Evolutionary conservation across 2,329 filamentous ascomycete genomes (phyloP).

Genomic region (Aspergillus bombycis): DNA sequence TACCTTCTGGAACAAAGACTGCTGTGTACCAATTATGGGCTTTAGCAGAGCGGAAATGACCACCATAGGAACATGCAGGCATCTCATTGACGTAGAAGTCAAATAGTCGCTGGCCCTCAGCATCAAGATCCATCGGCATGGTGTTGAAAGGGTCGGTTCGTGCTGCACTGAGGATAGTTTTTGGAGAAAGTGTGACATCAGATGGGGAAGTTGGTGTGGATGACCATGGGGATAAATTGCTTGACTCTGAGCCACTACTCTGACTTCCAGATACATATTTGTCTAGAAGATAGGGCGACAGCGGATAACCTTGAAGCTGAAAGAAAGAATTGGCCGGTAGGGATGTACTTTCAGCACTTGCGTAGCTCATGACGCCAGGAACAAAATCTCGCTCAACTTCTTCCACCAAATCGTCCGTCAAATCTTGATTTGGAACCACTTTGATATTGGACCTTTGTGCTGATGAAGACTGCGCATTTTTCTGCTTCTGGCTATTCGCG

Average conservation of each 20-base stretch:
- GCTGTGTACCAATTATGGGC: slow-evolving; percentile 44
- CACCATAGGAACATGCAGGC: slow-evolving; percentile 43
- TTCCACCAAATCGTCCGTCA: neutral
- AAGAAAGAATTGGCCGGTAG: neutral
- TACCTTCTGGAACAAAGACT: slow-evolving; percentile 45
- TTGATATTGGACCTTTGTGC: neutral
- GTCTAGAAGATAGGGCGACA: slow-evolving; percentile 2
- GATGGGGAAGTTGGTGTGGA: slow-evolving; percentile 21
- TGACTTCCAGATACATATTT: slow-evolving; percentile 11
- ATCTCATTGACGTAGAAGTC: slow-evolving; percentile 47
- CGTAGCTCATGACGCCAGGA: neutral
- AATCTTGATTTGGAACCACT: neutral
- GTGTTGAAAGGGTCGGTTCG: slow-evolving; percentile 43
- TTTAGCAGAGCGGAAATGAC: slow-evolving; percentile 35
- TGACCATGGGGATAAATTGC: slow-evolving; percentile 18
- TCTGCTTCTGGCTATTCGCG: neutral
- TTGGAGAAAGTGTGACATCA: slow-evolving; percentile 29
- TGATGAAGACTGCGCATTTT: neutral
- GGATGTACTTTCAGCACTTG: neutral
- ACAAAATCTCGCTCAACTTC: slow-evolving; percentile 6
- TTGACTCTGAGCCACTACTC: slow-evolving; percentile 16
- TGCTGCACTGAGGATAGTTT: slow-evolving; percentile 39
- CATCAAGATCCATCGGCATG: slow-evolving; percentile 36
- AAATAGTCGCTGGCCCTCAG: slow-evolving; percentile 38
- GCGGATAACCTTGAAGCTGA: neutral